phyloP scores from a whole-genome alignment of 768 basidiomycete genomes.

The Suillus alpinus region DNA sequence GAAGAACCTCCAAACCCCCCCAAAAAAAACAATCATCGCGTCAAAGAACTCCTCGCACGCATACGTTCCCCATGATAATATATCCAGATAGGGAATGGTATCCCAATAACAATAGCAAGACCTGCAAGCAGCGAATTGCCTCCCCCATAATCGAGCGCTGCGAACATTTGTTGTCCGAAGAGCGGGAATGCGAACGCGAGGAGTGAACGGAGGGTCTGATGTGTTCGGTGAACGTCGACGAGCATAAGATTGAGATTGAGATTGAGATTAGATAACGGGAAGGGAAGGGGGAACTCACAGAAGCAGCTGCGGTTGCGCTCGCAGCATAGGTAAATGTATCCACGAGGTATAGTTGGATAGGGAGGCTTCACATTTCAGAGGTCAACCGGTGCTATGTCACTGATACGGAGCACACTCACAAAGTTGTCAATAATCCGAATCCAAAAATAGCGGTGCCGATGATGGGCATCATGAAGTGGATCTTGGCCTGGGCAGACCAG shows the following conservation, averaged over 20 bases:
- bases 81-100: too few species aligned
- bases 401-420: conserved; percentile 35
- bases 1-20: neutral
- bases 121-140: conserved; percentile 51
- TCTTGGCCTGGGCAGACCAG: conserved; percentile 62
- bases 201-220: conserved; percentile 55
- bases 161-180: conserved; percentile 37
- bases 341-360: conserved; percentile 67
- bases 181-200: conserved; percentile 65
- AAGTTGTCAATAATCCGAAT: conserved; percentile 48
- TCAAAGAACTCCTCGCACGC: too few species aligned
- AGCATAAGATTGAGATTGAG: neutral
- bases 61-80: too few species aligned
- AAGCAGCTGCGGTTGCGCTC: conserved; percentile 59
- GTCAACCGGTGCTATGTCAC: neutral
- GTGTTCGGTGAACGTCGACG: neutral
- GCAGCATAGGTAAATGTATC: conserved; percentile 33
- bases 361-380: conserved; percentile 41
- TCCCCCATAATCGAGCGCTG: conserved; percentile 53
- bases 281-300: conserved; percentile 36
- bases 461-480: conserved; percentile 79
- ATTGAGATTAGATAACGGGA: too few species aligned
- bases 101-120: too few species aligned
- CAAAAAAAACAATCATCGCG: conserved; percentile 18
- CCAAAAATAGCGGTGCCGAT: conserved; percentile 59